A percentile compares a stretch with the other conserved stretches of the same genome.
Conservation (phyloP, 2,329 filamentous ascomycete genomes). For the Cladosporium halotolerans region DNA sequence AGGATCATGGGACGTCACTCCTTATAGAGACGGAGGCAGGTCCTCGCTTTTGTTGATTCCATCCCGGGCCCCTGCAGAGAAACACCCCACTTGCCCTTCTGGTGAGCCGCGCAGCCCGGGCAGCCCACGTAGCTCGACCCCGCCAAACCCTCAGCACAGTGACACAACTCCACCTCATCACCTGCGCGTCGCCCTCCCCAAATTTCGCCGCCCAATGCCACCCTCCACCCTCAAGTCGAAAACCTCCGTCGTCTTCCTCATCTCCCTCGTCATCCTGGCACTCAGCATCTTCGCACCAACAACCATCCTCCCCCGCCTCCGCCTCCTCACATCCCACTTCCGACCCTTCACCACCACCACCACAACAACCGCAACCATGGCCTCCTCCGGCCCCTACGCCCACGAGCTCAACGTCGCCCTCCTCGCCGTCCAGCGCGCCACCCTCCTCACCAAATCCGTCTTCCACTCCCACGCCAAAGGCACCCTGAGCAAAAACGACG, state of each 20-base stretch:
- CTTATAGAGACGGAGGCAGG: no score
- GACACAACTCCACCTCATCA: neutral
- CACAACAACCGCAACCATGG: conserved; percentile 25
- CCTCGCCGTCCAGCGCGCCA: conserved; percentile 79
- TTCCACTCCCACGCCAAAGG: conserved; percentile 89
- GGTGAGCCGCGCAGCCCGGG: no score
- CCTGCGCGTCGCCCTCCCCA: neutral
- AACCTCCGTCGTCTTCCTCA: conserved; percentile 2
- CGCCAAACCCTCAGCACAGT: neutral
- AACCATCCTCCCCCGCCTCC: conserved; percentile 36
- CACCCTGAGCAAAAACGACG: conserved; percentile 89
- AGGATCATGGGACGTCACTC: no score
- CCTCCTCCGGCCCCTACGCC: conserved; percentile 47
- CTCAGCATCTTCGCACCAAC: conserved; percentile 33
- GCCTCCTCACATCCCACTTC: conserved; percentile 32
- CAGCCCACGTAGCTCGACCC: neutral
- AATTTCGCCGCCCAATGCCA: conserved; percentile 6
- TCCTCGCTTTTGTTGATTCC: no score
- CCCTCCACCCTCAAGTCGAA: neutral
- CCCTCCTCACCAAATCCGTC: conserved; percentile 68
- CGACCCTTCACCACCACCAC: conserved; percentile 8
- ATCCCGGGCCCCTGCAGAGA: no score
- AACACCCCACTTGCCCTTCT: no score
- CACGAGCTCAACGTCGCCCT: conserved; percentile 78
- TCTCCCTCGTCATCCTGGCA: conserved; percentile 35